A percentile compares a stretch with the other conserved stretches of the same genome.
Evolutionary conservation across 345 rosid genomes (phyloP).

Genomic region (Carallia pectinifolia): DNA sequence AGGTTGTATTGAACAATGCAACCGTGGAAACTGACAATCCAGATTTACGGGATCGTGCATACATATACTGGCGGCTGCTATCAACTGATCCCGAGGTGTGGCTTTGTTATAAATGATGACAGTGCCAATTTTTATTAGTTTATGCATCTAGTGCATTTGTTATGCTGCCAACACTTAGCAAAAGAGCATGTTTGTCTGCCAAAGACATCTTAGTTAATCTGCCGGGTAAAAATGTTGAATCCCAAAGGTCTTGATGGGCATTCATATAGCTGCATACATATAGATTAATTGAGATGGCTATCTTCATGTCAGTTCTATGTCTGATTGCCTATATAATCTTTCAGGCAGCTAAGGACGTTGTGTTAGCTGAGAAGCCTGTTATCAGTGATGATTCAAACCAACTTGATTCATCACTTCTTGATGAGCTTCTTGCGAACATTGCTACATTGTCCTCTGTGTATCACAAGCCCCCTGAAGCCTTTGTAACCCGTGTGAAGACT

Average conservation of each 20-base stretch:
- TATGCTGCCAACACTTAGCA: not conserved
- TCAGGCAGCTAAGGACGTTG: constrained; percentile 99
- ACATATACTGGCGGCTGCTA: constrained; percentile 96
- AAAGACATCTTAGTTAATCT: not conserved
- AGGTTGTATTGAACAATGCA: constrained; percentile 98
- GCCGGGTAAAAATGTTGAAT: not conserved
- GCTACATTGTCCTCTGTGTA: constrained; percentile 98
- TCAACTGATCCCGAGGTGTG: constrained; percentile 99
- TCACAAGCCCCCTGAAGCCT: constrained; percentile 95
- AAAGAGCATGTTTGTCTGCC: constrained; percentile 1
- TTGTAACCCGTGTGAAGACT: constrained; percentile 90
- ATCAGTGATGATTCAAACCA: constrained; percentile 97
- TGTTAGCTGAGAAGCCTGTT: constrained; percentile 98
- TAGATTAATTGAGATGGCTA: not conserved
- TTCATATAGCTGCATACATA: not conserved
- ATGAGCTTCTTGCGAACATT: constrained; percentile 95
- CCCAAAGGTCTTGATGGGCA: not conserved
- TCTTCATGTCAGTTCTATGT: not conserved
- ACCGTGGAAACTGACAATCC: constrained; percentile 99
- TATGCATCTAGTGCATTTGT: not conserved
- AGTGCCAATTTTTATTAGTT: constrained; percentile 1
- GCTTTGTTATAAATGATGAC: constrained; percentile 10
- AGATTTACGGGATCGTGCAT: constrained; percentile 97
- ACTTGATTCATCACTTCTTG: constrained; percentile 87
- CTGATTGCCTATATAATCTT: constrained; percentile 18